Conservation (phyloP, 306 rosid species). For the Astragalus membranaceus region DNA sequence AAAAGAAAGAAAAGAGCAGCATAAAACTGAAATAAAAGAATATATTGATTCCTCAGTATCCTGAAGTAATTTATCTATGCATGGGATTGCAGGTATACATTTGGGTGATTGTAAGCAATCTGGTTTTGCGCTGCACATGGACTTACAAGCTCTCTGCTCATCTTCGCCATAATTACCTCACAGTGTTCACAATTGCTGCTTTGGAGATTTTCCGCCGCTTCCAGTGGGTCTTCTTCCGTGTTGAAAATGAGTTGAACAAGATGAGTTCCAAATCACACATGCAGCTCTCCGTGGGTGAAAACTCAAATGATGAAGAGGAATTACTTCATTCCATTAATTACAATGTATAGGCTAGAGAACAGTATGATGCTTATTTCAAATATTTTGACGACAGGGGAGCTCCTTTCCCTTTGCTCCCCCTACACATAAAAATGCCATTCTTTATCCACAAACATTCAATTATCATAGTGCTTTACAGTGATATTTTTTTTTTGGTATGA, state of each 20-base stretch:
- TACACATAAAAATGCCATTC: slow-evolving; percentile 22
- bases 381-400: slow-evolving; percentile 26
- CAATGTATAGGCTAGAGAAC: slow-evolving; percentile 46
- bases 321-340: slow-evolving; percentile 52
- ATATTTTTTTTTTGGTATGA: not conserved
- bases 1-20: not conserved
- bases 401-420: slow-evolving; percentile 25
- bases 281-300: slow-evolving; percentile 52
- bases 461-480: not conserved
- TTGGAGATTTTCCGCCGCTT: slow-evolving; percentile 94
- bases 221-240: slow-evolving; percentile 96
- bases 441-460: slow-evolving; percentile 16
- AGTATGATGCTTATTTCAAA: slow-evolving; percentile 24
- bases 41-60: slow-evolving; percentile 4
- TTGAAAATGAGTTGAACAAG: slow-evolving; percentile 89
- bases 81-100: slow-evolving; percentile 64
- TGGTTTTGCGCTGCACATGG: slow-evolving; percentile 93
- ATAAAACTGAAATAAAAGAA: not conserved
- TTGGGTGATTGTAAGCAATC: slow-evolving; percentile 94
- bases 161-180: slow-evolving; percentile 94
- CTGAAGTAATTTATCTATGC: slow-evolving; percentile 8
- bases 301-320: slow-evolving; percentile 59
- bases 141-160: slow-evolving; percentile 98
- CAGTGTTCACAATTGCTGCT: slow-evolving; percentile 73
- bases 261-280: slow-evolving; percentile 57